Evolutionary conservation across 352 stramenopile species (phyloP).

Genomic region (Phytopythium helicoides): DNA sequence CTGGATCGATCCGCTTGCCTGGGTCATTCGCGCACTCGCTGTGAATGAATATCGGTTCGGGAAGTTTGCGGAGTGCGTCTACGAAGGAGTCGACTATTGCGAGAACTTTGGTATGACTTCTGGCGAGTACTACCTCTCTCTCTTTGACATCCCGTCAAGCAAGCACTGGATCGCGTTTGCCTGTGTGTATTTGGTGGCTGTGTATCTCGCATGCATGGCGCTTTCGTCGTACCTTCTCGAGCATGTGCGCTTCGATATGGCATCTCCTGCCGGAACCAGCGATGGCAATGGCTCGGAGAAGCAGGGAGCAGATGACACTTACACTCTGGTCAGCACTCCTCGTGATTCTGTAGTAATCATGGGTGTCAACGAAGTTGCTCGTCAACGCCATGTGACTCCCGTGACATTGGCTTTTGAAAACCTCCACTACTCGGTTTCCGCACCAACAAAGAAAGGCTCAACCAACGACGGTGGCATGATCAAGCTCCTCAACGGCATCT

Average conservation of each 20-base stretch:
- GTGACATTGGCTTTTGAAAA: no score
- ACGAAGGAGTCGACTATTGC: slow-evolving; percentile 23
- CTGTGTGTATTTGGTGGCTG: slow-evolving; percentile 14
- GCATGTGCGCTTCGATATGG: slow-evolving; percentile 20
- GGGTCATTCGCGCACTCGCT: slow-evolving; percentile 28
- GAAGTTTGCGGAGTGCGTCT: slow-evolving; percentile 23
- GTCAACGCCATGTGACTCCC: not conserved
- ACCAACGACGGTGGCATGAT: no score
- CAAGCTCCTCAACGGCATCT: no score
- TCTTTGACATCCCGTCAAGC: slow-evolving; percentile 24
- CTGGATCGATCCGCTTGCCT: slow-evolving; percentile 50
- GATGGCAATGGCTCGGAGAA: not conserved
- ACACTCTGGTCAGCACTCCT: not conserved
- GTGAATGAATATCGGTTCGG: slow-evolving; percentile 37
- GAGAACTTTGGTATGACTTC: slow-evolving; percentile 20
- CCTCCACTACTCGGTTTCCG: no score
- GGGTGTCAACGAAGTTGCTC: no score
- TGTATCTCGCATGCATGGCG: slow-evolving; percentile 22
- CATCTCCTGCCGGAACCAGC: not conserved
- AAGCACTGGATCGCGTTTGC: slow-evolving; percentile 27
- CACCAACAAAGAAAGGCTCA: no score
- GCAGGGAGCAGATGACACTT: not conserved
- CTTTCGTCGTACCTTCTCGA: slow-evolving; percentile 21
- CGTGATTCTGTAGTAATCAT: not conserved
- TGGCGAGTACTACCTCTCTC: slow-evolving; percentile 23